These are phyloP conservation scores for Glycyrrhiza uralensis DNA, from an alignment of 306 rosid species.

Conservation along the genomic window DNA sequence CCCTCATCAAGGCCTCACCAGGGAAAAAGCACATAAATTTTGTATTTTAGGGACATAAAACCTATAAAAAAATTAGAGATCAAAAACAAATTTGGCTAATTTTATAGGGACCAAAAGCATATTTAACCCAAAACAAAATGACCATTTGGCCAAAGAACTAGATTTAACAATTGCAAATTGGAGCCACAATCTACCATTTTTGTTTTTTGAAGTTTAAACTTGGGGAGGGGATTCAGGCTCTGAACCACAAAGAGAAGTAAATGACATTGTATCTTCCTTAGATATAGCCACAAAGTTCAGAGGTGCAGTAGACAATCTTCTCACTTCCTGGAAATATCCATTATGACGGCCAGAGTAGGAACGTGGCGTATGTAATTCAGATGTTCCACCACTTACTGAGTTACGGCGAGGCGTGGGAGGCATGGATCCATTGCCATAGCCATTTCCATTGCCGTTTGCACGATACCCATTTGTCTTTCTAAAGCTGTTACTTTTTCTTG, in stretches of 20 bases:
- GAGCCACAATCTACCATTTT: slow-evolving; percentile 35
- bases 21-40: no score
- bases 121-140: no score
- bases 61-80: no score
- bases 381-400: slow-evolving; percentile 66
- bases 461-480: slow-evolving; percentile 72
- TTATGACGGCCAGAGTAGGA: slow-evolving; percentile 91
- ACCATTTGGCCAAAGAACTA: background rate
- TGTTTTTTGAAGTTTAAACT: slow-evolving; percentile 29
- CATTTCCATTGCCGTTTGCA: slow-evolving; percentile 70
- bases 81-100: no score
- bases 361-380: slow-evolving; percentile 79
- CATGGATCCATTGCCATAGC: slow-evolving; percentile 81
- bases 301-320: slow-evolving; percentile 83
- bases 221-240: slow-evolving; percentile 92
- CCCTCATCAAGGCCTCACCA: no score
- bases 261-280: slow-evolving; percentile 92
- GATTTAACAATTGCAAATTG: background rate
- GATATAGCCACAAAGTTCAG: slow-evolving; percentile 81
- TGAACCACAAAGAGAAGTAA: slow-evolving; percentile 76
- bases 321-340: slow-evolving; percentile 80
- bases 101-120: no score
- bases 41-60: no score
- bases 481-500: slow-evolving; percentile 79
- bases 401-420: slow-evolving; percentile 89